phyloP scores from a whole-genome alignment of 495 filamentous ascomycete species.

The Lophium mytilinum region DNA sequence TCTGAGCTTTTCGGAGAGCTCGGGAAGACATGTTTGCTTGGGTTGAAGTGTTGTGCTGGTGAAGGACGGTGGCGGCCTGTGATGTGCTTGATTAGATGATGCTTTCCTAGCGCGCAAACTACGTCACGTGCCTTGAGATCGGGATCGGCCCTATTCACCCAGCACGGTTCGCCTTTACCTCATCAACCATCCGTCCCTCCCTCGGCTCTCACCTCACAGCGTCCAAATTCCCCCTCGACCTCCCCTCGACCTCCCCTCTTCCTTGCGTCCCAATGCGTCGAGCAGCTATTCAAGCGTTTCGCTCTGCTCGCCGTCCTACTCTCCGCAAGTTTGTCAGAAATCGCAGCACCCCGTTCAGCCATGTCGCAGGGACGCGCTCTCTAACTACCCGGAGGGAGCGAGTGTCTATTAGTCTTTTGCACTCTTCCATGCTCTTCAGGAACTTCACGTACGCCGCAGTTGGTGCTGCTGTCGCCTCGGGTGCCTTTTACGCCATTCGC shows the following conservation, averaged over 20 bases:
- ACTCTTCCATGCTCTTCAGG: constrained; percentile 58
- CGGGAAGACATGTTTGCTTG: constrained; percentile 64
- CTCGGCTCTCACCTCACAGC: not conserved
- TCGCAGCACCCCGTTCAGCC: constrained; percentile 42
- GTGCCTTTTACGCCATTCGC: constrained; percentile 57
- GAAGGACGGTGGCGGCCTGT: not conserved
- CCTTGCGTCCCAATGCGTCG: constrained; percentile 48
- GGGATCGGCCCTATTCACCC: not conserved
- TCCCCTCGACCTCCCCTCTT: not conserved
- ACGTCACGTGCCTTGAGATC: not conserved
- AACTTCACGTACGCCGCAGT: constrained; percentile 54
- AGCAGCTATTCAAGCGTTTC: constrained; percentile 53
- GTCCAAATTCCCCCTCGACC: not conserved
- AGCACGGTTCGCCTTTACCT: not conserved
- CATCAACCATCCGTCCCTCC: not conserved
- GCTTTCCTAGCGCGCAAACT: not conserved
- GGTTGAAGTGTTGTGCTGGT: not conserved
- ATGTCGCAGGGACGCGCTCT: constrained; percentile 41
- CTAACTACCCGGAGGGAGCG: constrained; percentile 35
- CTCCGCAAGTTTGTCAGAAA: constrained; percentile 44
- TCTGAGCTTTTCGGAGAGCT: constrained; percentile 69
- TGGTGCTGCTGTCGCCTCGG: constrained; percentile 53
- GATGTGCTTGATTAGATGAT: not conserved
- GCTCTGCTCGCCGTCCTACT: constrained; percentile 50
- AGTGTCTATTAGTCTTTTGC: constrained; percentile 31